Evolutionary conservation across 306 rosid species (phyloP), one percentile per base, ranked within the genome.

Genomic region (Dicorynia guianensis): DNA sequence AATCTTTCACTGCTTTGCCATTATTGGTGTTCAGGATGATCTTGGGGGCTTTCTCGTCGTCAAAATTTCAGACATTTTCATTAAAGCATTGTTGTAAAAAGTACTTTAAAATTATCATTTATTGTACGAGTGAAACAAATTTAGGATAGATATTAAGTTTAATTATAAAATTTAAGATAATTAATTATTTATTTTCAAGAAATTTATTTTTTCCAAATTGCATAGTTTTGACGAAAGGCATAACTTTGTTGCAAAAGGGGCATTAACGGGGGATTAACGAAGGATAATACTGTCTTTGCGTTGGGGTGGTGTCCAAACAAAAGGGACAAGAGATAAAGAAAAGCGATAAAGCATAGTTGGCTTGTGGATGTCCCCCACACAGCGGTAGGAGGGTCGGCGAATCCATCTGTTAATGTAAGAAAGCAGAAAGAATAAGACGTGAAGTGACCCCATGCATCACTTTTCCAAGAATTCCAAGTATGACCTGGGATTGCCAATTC

Each of bases 371-470:
- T 81, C 38, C 56, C 69, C 72, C 69, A 5, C 49, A 50, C 5
- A 38, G 6, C 30, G 17, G 13, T 39, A 42, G 9, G 15, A 9
- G 43, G 74, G 75, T 63, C 69, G 74, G 79, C 40, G 67, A 71
- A 49, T 39, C 77, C 19, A 69, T 56, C 67, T 38, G 53, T 4
- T 71, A 33, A 49, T 17, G 11, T 18, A 14, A 42, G 46, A 60
- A 82, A 82, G 77, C 66, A 70, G n/a, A 40, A 52, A 64, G 55
- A 71, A 52, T 49, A 70, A 49, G 75, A 66, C 72, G 62, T 44
- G 79, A 58, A 50, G 72, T 25, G 72, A 53, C 39, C 46, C 48
- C 79, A 43, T 17, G 58, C 12, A 5, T 33, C 11, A 2, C 71
- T 56, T 62, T 75, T 55, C 11, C 25, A 1, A 0, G 69, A 62